Conservation (phyloP, 2,329 filamentous ascomycete genomes). For the Claviceps spartinae region DNA sequence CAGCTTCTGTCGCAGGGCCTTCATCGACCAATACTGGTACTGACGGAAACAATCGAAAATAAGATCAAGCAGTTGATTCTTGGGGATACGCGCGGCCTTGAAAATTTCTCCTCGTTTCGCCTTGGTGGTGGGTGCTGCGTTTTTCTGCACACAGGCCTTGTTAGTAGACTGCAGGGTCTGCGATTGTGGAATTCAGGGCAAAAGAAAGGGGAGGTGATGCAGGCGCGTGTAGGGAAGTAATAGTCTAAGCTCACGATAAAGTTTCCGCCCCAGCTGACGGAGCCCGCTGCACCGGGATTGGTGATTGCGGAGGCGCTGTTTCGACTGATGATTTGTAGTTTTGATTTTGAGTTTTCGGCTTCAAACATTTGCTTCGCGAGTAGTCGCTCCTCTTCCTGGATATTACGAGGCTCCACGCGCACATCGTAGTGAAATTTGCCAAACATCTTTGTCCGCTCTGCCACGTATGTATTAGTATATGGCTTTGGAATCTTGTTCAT, state of each 20-base stretch:
- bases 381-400: conserved; percentile 52
- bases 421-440: conserved; percentile 66
- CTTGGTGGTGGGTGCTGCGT: conserved; percentile 33
- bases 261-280: conserved; percentile 25
- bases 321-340: conserved; percentile 36
- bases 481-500: no score
- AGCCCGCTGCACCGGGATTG: conserved; percentile 36
- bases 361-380: conserved; percentile 42
- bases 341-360: conserved; percentile 35
- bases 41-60: conserved; percentile 73
- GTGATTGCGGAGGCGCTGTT: conserved; percentile 38
- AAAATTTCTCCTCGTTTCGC: conserved; percentile 53
- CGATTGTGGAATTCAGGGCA: no score
- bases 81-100: conserved; percentile 81
- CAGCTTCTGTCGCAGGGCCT: conserved; percentile 61
- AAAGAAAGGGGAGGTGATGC: neutral
- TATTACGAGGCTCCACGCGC: conserved; percentile 58
- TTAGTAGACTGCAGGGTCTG: no score
- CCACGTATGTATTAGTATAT: neutral
- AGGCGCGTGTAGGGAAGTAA: neutral
- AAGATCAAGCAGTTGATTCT: conserved; percentile 74
- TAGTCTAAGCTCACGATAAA: conserved; percentile 41
- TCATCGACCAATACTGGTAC: conserved; percentile 91
- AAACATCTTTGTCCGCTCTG: conserved; percentile 65
- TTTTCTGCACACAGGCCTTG: conserved; percentile 32